Evolutionary conservation across 768 basidiomycete species (phyloP), one percentile per base, ranked within the genome.

Genomic region (Suillus tomentosus): DNA sequence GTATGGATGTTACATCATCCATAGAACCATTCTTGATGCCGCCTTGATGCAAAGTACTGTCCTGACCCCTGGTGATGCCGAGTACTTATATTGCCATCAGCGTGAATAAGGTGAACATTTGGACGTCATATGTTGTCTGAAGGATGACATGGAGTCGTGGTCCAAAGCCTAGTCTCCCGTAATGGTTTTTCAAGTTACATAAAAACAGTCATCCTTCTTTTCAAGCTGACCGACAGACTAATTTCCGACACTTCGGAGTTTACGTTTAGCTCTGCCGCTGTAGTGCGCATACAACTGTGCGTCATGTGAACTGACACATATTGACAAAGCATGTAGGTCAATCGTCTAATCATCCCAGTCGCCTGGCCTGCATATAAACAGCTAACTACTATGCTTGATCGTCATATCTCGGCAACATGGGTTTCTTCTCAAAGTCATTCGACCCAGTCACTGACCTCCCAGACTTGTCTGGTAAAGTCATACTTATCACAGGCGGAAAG

Each of bases 401-500:
- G 31, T 31, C 31, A 31, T 34, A 34, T 54, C 19, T 22, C 17
- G 37, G 31, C 60, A 37, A 42, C 40, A 67, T 71, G 39, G 73
- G 76, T 47, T 69, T 75, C 45, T 68, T 58, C 17, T 65, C 71
- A 19, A 74, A 61, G n/a, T 60, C 69, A 1, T 82, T 77, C 67
- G 65, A 79, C 40, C 80, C 82, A 1, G 67, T 68, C 0, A 75
- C 64, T 2, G 82, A 84, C 66, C 66, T 87, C 37, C 74, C 79
- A 3, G 80, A 83, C 67, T 72, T 85, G 9, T 73, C 70, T 7
- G 84, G 82, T 13, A 84, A 84, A 69, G 83, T 87, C n/a, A 70
- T 76, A 53, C 73, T 87, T 47, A 82, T 88, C n/a, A 87, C 86
- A 0, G 87, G 86, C 15, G 84, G 81, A 66, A 87, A 87, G 53